These are phyloP conservation scores for Globisporangium paddicum DNA, from an alignment of 352 stramenopile species.

Conservation along the genomic window DNA sequence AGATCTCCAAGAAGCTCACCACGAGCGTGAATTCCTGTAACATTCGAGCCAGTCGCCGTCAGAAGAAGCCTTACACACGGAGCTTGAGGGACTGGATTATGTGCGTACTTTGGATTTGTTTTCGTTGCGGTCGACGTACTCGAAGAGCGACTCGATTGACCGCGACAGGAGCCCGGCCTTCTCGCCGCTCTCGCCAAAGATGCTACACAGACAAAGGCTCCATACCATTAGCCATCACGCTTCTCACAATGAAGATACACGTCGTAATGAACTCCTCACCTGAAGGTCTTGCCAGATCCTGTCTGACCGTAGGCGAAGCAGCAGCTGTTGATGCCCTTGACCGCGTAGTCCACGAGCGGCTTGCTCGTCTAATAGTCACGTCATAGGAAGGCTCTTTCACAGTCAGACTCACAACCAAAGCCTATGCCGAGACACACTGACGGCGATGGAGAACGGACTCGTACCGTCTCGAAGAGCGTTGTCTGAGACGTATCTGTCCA, in stretches of 20 bases:
- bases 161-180: slow-evolving; percentile 85
- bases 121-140: slow-evolving; percentile 64
- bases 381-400: background rate
- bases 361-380: slow-evolving; percentile 56
- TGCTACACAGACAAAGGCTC: slow-evolving; percentile 30
- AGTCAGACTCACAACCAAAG: background rate
- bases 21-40: slow-evolving; percentile 75
- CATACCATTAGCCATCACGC: background rate
- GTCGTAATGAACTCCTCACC: slow-evolving; percentile 33
- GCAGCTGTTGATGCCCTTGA: slow-evolving; percentile 92
- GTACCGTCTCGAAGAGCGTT: slow-evolving; percentile 66
- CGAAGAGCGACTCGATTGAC: slow-evolving; percentile 89
- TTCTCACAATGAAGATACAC: slow-evolving; percentile 1
- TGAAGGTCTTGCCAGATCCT: slow-evolving; percentile 80
- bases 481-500: slow-evolving; percentile 77
- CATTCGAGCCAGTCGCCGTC: background rate
- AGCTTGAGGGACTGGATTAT: background rate
- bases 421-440: background rate
- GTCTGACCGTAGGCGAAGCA: slow-evolving; percentile 93
- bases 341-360: slow-evolving; percentile 83
- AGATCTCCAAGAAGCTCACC: slow-evolving; percentile 93
- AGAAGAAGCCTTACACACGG: background rate
- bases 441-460: background rate
- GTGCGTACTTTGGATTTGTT: slow-evolving; percentile 46
- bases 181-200: slow-evolving; percentile 86